These are phyloP conservation scores for Cercospora sp. DNA, from an alignment of 2,329 filamentous ascomycete genomes.

Conservation along the genomic window DNA sequence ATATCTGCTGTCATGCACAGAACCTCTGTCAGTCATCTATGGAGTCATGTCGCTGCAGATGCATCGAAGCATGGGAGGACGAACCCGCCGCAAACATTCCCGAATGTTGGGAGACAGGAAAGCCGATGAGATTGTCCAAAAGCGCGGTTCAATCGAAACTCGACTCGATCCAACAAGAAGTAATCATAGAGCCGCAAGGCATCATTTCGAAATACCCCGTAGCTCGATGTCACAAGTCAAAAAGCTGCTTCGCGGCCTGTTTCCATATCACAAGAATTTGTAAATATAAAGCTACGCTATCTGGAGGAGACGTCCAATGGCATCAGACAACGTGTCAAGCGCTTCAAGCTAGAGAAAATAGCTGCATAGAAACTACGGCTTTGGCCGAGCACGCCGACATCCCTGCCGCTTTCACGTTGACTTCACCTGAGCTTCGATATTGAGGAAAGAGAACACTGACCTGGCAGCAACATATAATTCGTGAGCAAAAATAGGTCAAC, in stretches of 20 bases:
- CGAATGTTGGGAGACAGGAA: not conserved
- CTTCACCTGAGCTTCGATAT: not conserved
- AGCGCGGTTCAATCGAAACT: not conserved
- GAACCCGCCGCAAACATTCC: not conserved
- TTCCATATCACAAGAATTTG: not conserved
- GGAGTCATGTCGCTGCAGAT: not conserved
- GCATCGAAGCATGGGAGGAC: not conserved
- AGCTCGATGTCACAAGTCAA: not conserved
- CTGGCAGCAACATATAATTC: not conserved
- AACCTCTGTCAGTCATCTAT: not conserved
- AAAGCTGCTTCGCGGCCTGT: not conserved
- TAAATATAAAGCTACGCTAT: not conserved
- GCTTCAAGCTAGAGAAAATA: not conserved
- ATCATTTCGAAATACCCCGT: not conserved
- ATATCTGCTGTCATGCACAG: not conserved
- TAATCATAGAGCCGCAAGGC: not conserved
- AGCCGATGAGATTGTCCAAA: not conserved
- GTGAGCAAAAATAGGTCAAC: not conserved
- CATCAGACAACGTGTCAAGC: conserved; percentile 3
- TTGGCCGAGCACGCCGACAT: not conserved
- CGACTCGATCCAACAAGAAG: not conserved
- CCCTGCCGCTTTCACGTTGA: not conserved
- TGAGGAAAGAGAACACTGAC: not conserved
- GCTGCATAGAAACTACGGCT: conserved; percentile 1
- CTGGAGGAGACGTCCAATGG: not conserved